Evolutionary conservation across 768 basidiomycete genomes (phyloP), one percentile per base, ranked within the genome.

Genomic region (Xanthoconium purpureum): DNA sequence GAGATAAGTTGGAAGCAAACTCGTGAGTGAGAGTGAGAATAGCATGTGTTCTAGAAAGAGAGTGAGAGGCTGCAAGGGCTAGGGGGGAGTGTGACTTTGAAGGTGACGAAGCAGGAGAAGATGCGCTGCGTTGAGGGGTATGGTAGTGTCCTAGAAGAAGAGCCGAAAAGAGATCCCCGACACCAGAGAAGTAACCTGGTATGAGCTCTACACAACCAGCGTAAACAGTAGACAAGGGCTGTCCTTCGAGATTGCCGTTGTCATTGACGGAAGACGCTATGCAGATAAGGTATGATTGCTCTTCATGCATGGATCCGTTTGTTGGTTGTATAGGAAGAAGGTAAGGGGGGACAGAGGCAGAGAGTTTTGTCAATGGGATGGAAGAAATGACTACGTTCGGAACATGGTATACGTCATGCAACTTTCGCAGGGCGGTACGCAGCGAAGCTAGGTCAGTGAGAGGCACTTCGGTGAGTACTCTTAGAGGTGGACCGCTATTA

Each of bases 111-210:
- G 58, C 42, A 6, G 60, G 42, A 35, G 50, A 43, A 10, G 24
- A 24, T 1, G 50, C 2, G 40, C 20, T 33, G 18, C 29, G 28
- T 24, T 32, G 65, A 18, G 60, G 57, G 45, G 76, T 70, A 42
- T 78, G 68, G 71, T 85, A 98, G 65, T 94, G 88, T 0, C 85
- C 94, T 5, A 96, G 78, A 29, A 95, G 84, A 53, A 98, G 83
- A 2, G 96, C 91, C 7, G 94, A 94, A 76, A 98, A 98, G 54
- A 98, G 84, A 71, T 99, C 97, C 17, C 97, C 97, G 12, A 97
- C 95, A 28, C 97, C 97, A 18, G 92, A 89, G 71, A 94, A 98
- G 75, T 98, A 97, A 12, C 94, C 95, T 6, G 87, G 82, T 44
- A 98, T 80, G 30, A 87, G 80, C 3, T 88, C 87, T 10, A 99